Evolutionary conservation across 306 rosid species (phyloP).

Genomic region (Sicyos baderoa): DNA sequence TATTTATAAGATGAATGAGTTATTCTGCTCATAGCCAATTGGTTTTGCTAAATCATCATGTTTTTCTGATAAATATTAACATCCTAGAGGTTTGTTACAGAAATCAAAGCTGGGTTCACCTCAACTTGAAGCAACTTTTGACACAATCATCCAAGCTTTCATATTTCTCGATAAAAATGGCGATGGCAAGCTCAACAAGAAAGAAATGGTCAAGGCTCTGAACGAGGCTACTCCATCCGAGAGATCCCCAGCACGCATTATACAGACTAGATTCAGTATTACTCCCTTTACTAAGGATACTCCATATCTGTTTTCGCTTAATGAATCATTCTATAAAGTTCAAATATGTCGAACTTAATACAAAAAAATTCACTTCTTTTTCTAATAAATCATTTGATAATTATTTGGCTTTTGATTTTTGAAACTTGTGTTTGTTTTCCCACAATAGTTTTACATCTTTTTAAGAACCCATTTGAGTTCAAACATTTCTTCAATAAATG

Average conservation of each 20-base stretch:
- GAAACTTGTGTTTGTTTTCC: background rate
- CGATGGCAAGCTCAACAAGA: constrained; percentile 65
- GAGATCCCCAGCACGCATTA: constrained; percentile 68
- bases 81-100: constrained; percentile 31
- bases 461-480: background rate
- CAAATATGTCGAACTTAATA: background rate
- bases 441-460: no score
- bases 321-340: background rate
- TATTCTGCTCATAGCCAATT: no score
- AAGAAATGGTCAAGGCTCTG: constrained; percentile 61
- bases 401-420: background rate
- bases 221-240: constrained; percentile 55
- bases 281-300: constrained; percentile 22
- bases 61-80: background rate
- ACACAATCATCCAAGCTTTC: constrained; percentile 58
- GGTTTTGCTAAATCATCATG: no score
- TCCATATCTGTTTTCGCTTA: background rate
- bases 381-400: background rate
- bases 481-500: no score
- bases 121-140: constrained; percentile 57
- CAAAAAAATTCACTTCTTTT: no score
- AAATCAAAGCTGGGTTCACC: constrained; percentile 43
- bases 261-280: constrained; percentile 51
- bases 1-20: no score
- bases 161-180: constrained; percentile 67